Percentiles rank a stretch among this genome's conserved stretches.
Evolutionary conservation across 2,329 filamentous ascomycete genomes (phyloP).

Genomic region (Neofusicoccum ribis): DNA sequence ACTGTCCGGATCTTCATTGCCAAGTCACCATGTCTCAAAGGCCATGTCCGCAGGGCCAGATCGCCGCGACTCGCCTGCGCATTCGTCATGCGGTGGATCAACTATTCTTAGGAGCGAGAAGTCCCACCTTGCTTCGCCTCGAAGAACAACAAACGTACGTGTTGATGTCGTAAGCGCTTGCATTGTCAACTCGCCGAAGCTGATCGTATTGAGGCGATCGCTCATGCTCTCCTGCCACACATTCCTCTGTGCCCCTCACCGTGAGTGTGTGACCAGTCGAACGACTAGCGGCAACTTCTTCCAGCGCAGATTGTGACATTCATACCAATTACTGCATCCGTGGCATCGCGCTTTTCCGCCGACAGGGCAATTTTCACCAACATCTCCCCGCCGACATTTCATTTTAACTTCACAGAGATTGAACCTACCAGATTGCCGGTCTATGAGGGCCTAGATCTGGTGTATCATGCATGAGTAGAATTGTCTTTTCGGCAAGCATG

Average conservation of each 20-base stretch:
- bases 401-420: background rate
- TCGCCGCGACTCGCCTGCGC: constrained; percentile 5
- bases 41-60: background rate
- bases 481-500: background rate
- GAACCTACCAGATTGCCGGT: background rate
- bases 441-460: background rate
- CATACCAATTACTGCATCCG: background rate
- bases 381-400: background rate
- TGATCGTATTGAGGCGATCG: background rate
- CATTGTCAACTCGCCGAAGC: background rate
- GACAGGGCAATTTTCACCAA: background rate
- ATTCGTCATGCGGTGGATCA: constrained; percentile 14
- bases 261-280: background rate
- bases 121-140: constrained; percentile 6
- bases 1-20: constrained; percentile 8
- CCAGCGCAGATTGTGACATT: background rate
- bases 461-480: background rate
- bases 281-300: background rate
- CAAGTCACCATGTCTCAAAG: background rate
- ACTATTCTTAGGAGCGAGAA: constrained; percentile 5
- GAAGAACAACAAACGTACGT: constrained; percentile 6
- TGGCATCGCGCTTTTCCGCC: background rate
- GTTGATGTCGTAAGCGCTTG: constrained; percentile 9
- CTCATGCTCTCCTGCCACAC: background rate
- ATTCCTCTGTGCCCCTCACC: background rate